Evolutionary conservation across 306 rosid species (phyloP), one percentile per base, ranked within the genome.

Genomic region (Vigna reflexopilosa): DNA sequence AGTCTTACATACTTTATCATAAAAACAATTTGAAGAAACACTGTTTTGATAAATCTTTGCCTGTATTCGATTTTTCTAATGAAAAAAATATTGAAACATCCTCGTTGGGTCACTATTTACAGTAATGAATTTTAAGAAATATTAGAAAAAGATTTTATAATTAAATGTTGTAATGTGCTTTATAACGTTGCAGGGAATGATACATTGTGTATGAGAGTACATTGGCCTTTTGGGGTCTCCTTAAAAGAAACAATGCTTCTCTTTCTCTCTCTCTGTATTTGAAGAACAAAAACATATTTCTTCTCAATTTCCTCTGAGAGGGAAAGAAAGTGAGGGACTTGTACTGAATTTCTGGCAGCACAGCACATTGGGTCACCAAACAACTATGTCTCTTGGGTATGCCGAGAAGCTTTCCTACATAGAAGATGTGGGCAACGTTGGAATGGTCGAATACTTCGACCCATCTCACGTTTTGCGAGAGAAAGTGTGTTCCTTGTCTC

Each of bases 371-470:
- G 30, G 65, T 52, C n/a, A 65, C 51, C 80, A 58, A 73, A 56
- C 76, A 81, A 82, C 80, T 89, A 94, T 94, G 98, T 92, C 98
- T 80, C 82, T 95, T 85, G 98, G 98, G 71, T 92, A 95, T 59
- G 98, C 98, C 63, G 97, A 92, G 89, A 91, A 91, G 88, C 98
- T 95, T 88, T 95, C 98, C 14, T 95, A 40, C 89, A 92, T 95
- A 50, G 98, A 95, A 82, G 98, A 95, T 82, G 97, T 95, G 40
- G 98, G 98, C 55, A 86, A 86, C 77, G 98, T 95, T 69, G 98
- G 98, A 85, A 95, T 95, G 98, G 71, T 87, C 12, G 98, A 95
- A 79, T 54, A 83, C 85, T 90, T 95, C 84, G 98, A 95, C 88
- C 57, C 92, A 77, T 82, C 95, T 62, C 85, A 84, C 36, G 81